These are phyloP conservation scores for Tetrastigma voinierianum DNA, from an alignment of 164 flowering plant species.

Conservation along the genomic window DNA sequence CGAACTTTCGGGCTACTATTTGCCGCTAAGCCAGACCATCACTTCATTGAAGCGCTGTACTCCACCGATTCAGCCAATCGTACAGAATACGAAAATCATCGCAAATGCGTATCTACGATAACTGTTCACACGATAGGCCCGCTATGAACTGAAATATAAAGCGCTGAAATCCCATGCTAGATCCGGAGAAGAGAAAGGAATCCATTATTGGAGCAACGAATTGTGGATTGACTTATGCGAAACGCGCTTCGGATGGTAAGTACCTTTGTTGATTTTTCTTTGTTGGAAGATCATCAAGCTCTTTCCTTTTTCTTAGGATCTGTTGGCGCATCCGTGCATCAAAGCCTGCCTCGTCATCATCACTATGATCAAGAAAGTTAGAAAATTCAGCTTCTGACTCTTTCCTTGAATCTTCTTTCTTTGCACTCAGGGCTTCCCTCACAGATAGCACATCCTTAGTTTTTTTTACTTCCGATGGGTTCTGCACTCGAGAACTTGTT, in stretches of 20 bases:
- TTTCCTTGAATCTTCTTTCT: constrained; percentile 47
- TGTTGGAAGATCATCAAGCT: constrained; percentile 62
- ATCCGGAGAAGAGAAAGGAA: not conserved
- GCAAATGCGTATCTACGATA: no score
- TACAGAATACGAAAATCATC: no score
- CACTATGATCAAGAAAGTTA: constrained; percentile 41
- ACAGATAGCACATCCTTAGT: constrained; percentile 63
- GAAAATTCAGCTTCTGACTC: constrained; percentile 30
- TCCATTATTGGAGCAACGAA: not conserved
- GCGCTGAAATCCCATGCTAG: not conserved
- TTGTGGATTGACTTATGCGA: not conserved
- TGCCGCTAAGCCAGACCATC: no score
- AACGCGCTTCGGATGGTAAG: not conserved
- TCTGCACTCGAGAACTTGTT: constrained; percentile 32
- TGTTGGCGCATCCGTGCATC: constrained; percentile 85
- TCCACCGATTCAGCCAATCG: no score
- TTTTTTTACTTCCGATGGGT: constrained; percentile 36
- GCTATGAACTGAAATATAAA: no score
- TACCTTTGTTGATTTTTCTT: constrained; percentile 58
- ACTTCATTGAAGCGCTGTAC: no score
- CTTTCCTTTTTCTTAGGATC: constrained; percentile 67
- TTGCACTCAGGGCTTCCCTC: constrained; percentile 69
- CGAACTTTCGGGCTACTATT: no score
- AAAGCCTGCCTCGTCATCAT: constrained; percentile 77
- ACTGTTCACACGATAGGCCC: no score